phyloP scores from a whole-genome alignment of 768 basidiomycete species.

The Amanita exitialis region DNA sequence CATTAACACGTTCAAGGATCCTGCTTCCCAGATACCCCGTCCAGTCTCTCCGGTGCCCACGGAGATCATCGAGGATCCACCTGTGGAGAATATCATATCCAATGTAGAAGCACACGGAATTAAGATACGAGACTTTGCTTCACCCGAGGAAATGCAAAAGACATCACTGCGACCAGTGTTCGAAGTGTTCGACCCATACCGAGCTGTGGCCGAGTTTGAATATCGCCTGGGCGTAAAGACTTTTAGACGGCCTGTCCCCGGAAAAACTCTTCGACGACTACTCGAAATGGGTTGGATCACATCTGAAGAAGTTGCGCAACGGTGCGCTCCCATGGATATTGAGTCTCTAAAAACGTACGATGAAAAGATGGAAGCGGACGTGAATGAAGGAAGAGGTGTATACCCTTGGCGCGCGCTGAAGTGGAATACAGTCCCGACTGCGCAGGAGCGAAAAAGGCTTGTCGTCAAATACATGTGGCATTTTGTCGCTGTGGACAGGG shows the following conservation, averaged over 20 bases:
- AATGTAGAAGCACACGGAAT: slow-evolving; percentile 20
- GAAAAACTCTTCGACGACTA: slow-evolving; percentile 27
- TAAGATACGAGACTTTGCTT: slow-evolving; percentile 32
- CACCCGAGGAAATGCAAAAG: slow-evolving; percentile 3
- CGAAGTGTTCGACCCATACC: slow-evolving; percentile 30
- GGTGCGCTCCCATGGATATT: slow-evolving; percentile 24
- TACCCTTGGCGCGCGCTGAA: slow-evolving; percentile 4
- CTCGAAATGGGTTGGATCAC: slow-evolving; percentile 30
- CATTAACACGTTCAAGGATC: background rate
- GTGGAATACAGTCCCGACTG: slow-evolving; percentile 5
- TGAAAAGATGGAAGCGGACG: slow-evolving; percentile 4
- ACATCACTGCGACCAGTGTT: slow-evolving; percentile 11
- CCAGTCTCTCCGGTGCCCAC: slow-evolving; percentile 25
- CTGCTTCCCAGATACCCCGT: slow-evolving; percentile 9
- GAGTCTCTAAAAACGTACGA: slow-evolving; percentile 22
- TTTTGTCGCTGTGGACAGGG: slow-evolving; percentile 1
- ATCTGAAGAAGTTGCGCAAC: slow-evolving; percentile 19
- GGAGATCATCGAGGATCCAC: slow-evolving; percentile 22
- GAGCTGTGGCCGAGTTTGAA: slow-evolving; percentile 28
- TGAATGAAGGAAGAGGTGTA: slow-evolving; percentile 5
- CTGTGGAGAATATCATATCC: slow-evolving; percentile 18
- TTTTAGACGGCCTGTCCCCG: slow-evolving; percentile 22
- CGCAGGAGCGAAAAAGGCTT: background rate
- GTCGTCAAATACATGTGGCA: slow-evolving; percentile 7
- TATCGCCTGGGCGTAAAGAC: slow-evolving; percentile 21